Percentiles rank a stretch among this genome's conserved stretches.
Conservation (phyloP, 345 rosid genomes). For the Linum usitatissimum region DNA sequence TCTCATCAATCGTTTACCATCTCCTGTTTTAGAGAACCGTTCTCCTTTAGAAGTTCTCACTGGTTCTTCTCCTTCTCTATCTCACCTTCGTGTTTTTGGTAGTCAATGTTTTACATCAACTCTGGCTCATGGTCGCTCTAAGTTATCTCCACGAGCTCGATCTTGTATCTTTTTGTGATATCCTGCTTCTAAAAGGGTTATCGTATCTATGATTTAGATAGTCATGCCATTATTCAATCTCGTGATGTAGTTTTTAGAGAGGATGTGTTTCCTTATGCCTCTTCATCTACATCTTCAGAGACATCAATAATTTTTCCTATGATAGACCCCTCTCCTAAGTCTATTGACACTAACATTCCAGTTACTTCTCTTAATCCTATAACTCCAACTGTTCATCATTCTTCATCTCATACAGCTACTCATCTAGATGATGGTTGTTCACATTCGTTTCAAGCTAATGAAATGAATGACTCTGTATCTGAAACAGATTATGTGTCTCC, state of each 20-base stretch:
- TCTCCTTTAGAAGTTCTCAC: too few relatives aligned
- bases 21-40: not conserved
- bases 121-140: not conserved
- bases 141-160: not conserved
- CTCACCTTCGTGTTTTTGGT: not conserved
- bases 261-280: not conserved
- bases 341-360: not conserved
- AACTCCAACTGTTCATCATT: too few relatives aligned
- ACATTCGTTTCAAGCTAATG: too few relatives aligned
- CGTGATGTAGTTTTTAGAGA: not conserved
- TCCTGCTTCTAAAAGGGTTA: not conserved
- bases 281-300: too few relatives aligned
- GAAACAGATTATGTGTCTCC: too few relatives aligned
- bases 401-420: too few relatives aligned
- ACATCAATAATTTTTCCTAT: not conserved
- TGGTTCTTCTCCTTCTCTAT: too few relatives aligned
- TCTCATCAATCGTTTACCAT: not conserved
- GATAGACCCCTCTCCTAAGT: too few relatives aligned
- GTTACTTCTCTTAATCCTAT: too few relatives aligned
- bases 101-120: not conserved
- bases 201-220: not conserved
- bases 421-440: too few relatives aligned
- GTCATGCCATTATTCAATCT: not conserved
- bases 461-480: too few relatives aligned
- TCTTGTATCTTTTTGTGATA: not conserved